These are phyloP conservation scores for Exobasidium cylindrosporum DNA, from an alignment of 1,284 basidiomycete genomes.

Conservation along the genomic window DNA sequence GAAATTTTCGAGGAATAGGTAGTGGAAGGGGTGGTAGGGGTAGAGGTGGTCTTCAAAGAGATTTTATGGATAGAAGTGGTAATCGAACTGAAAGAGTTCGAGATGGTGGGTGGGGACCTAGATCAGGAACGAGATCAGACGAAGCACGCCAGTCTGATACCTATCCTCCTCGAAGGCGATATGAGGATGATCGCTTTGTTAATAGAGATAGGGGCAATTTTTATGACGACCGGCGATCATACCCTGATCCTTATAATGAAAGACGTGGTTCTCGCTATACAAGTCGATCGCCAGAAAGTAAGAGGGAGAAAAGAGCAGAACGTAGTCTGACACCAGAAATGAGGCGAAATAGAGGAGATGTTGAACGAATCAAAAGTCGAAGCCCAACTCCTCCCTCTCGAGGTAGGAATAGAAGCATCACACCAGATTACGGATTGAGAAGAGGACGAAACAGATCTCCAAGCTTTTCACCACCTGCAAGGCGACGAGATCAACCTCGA, in stretches of 20 bases:
- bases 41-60: constrained; percentile 24
- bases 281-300: background rate
- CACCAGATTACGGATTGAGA: background rate
- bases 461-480: background rate
- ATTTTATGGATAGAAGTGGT: constrained; percentile 54
- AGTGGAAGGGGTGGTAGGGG: constrained; percentile 58
- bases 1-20: constrained; percentile 58
- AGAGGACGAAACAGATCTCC: background rate
- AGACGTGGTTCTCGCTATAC: background rate
- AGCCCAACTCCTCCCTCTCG: background rate
- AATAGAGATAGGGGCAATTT: background rate
- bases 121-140: background rate
- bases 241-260: background rate
- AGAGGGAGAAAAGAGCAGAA: background rate
- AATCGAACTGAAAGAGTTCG: constrained; percentile 58
- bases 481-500: background rate
- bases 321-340: background rate
- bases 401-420: background rate
- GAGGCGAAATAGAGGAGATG: background rate
- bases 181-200: background rate
- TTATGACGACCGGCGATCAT: background rate
- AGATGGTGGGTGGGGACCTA: constrained; percentile 44
- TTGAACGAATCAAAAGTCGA: background rate
- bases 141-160: background rate
- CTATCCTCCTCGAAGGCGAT: background rate